Conservation (phyloP, 2,329 filamentous ascomycete genomes). For the Microsporum audouinii region DNA sequence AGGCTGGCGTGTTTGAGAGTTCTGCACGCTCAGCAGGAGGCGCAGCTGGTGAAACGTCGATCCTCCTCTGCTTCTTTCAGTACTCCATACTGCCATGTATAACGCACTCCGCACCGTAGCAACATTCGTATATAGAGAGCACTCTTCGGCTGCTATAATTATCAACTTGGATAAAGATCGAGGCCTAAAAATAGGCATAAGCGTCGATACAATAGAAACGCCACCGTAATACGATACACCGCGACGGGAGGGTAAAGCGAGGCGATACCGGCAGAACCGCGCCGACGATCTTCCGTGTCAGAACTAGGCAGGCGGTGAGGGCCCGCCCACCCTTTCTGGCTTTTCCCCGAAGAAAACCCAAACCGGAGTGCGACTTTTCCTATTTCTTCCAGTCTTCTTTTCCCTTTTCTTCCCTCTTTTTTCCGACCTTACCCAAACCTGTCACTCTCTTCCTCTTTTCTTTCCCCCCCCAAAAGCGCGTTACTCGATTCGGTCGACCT, state of each 20-base stretch:
- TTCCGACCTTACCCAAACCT: slow-evolving; percentile 12
- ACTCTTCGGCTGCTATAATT: too few species aligned
- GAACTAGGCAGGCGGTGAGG: not conserved
- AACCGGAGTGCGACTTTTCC: not conserved
- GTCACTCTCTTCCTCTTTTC: slow-evolving; percentile 9
- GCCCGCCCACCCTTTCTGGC: not conserved
- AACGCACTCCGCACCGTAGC: too few species aligned
- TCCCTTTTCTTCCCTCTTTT: slow-evolving; percentile 19
- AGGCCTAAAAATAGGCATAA: not conserved
- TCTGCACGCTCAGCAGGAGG: not conserved
- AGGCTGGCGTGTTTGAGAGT: not conserved
- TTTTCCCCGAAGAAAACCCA: too few species aligned
- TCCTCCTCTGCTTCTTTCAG: not conserved
- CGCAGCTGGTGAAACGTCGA: not conserved
- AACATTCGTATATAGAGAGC: not conserved
- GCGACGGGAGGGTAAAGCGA: not conserved
- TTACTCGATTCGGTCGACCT: slow-evolving; percentile 37
- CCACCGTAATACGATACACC: not conserved
- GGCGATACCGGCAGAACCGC: not conserved
- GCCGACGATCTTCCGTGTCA: not conserved
- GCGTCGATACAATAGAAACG: not conserved
- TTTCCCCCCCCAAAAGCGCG: slow-evolving; percentile 27
- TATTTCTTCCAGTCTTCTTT: slow-evolving; percentile 9
- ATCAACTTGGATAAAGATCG: too few species aligned
- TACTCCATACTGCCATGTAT: not conserved